phyloP scores from a whole-genome alignment of 805 yeast species.

The Pachysolen tannophilus region DNA sequence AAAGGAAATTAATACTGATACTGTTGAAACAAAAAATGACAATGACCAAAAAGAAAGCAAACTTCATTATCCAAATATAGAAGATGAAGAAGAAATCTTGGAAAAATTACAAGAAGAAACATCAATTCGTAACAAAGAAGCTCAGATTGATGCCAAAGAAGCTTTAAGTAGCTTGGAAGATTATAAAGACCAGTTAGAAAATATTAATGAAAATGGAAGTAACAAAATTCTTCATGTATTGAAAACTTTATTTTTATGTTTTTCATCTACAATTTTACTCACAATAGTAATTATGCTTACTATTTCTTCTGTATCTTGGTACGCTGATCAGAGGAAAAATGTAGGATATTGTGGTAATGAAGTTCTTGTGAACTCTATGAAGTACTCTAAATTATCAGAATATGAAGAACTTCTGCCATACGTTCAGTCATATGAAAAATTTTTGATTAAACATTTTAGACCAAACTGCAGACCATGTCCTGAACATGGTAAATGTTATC shows the following conservation, averaged over 20 bases:
- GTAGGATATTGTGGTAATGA: slow-evolving; percentile 75
- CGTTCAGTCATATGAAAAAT: slow-evolving; percentile 5
- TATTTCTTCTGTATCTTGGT: slow-evolving; percentile 46
- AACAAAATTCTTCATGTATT: too few relatives aligned
- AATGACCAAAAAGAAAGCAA: slow-evolving; percentile 4
- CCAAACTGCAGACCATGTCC: slow-evolving; percentile 88
- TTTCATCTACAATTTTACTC: slow-evolving; percentile 22
- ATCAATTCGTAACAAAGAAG: slow-evolving; percentile 3
- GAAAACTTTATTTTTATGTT: slow-evolving; percentile 15
- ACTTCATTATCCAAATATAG: too few relatives aligned
- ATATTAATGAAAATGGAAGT: not conserved
- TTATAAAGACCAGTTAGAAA: slow-evolving; percentile 1
- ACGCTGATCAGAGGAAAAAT: slow-evolving; percentile 50
- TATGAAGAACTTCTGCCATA: too few relatives aligned
- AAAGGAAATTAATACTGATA: slow-evolving; percentile 5
- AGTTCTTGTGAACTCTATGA: slow-evolving; percentile 33
- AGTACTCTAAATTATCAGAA: too few relatives aligned
- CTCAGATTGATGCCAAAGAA: slow-evolving; percentile 7
- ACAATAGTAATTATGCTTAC: slow-evolving; percentile 28
- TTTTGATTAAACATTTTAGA: too few relatives aligned
- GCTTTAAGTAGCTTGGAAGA: slow-evolving; percentile 2
- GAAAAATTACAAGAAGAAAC: slow-evolving; percentile 8
- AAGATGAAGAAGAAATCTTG: slow-evolving; percentile 11
- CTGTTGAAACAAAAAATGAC: not conserved
- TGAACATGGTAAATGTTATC: slow-evolving; percentile 66